Base-by-base conservation (phyloP, 345 rosid species). In the Lepidium africanum region DNA sequence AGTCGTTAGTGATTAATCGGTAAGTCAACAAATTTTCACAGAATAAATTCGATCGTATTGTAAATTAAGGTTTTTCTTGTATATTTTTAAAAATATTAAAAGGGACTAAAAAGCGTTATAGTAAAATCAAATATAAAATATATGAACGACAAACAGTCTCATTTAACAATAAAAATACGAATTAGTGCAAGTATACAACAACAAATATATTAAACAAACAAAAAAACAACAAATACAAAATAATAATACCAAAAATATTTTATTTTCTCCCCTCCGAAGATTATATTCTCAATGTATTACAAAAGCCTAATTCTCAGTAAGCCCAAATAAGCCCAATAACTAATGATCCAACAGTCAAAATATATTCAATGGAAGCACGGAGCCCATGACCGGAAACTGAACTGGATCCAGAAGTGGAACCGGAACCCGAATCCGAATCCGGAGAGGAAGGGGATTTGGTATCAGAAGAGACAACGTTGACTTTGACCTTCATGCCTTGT, bases 401-500 rank as follows among this genome's bases (percentile, higher is more conserved):
- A 10, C 53, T 36, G 16, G 73, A 48, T 13, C 16, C 21, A 0
- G 77, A 35, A 25, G 14, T 36, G 30, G 69, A 59, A 2, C 56
- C 10, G 67, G 63, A 42, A 52, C 33, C n/a, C 2, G 76, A 25
- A 40, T 6, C 39, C 2, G 71, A 47, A n/a, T 6, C 72, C 6
- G 73, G 72, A 4, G 68, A 9, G 67, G 71, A 3, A 78, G 48
- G 9, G 64, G 21, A 47, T 3, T 85, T 84, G 35, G 70, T 78
- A 33, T 83, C 89, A 2, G 87, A 49, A 10, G 88, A 61, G 13
- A 75, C 79, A 9, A 82, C 79, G 10, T 86, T 84, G 73, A 92
- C 78, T 80, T 90, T 87, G 27, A 93, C 68, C 76, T 88, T 93
- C 97, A 90, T 93, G 67, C 97, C 97, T 65, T 86, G 89, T 45